phyloP scores from a whole-genome alignment of 768 basidiomycete species.

The Trichaptum fuscoviolaceum region DNA sequence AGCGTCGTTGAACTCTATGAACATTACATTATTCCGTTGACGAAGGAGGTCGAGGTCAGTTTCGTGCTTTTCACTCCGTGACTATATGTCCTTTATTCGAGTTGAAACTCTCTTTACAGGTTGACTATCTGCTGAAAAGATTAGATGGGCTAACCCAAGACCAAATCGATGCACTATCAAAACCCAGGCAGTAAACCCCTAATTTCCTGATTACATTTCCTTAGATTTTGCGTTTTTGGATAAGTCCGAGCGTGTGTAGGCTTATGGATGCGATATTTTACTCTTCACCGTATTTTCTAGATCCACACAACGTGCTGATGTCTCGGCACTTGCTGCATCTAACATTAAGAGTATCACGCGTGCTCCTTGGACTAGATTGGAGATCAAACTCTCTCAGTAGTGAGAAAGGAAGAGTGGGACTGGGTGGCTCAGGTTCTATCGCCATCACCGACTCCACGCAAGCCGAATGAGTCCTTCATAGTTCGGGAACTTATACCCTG shows the following conservation, averaged over 20 bases:
- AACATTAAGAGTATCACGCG: background rate
- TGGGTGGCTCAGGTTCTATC: background rate
- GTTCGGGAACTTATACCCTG: background rate
- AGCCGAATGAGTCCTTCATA: background rate
- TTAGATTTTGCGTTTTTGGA: background rate
- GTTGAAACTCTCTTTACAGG: constrained; percentile 41
- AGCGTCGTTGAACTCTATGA: constrained; percentile 92
- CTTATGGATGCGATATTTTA: background rate
- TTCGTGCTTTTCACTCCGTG: background rate
- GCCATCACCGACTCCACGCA: background rate
- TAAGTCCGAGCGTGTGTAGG: background rate
- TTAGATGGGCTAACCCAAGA: constrained; percentile 79
- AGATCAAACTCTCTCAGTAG: background rate
- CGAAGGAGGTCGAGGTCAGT: constrained; percentile 93
- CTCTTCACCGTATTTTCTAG: background rate
- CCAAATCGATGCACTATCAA: constrained; percentile 62
- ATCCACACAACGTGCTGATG: background rate
- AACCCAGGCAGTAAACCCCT: background rate
- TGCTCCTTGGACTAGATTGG: background rate
- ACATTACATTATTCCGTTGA: constrained; percentile 93
- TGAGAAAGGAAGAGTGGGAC: constrained; percentile 1
- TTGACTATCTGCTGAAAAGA: constrained; percentile 90
- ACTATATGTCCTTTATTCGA: constrained; percentile 6
- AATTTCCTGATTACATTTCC: background rate
- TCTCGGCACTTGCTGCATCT: background rate